Percentiles rank a stretch among this genome's conserved stretches.
Evolutionary conservation across 192 early-diverging fungal genomes (phyloP).

Genomic region (Neocallimastix lanati): DNA sequence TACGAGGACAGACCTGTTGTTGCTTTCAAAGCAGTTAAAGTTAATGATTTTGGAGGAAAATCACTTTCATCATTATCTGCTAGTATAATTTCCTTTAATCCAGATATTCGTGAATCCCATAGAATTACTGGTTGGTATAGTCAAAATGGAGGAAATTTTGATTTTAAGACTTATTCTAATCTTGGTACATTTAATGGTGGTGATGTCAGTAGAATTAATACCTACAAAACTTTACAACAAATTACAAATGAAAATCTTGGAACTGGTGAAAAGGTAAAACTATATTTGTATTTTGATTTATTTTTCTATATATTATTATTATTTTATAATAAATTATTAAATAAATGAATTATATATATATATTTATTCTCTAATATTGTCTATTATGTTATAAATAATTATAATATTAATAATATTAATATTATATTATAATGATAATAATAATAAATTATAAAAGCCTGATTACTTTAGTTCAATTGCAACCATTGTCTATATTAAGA

Average conservation of each 20-base stretch:
- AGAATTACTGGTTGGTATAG: constrained; percentile 54
- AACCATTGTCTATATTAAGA: constrained; percentile 55
- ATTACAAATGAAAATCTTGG: constrained; percentile 55
- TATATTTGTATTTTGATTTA: too few relatives aligned
- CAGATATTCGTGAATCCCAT: constrained; percentile 59
- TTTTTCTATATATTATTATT: too few relatives aligned
- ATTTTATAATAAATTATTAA: too few relatives aligned
- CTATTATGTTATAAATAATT: too few relatives aligned
- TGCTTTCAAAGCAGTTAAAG: constrained; percentile 65
- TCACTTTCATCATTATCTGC: constrained; percentile 26
- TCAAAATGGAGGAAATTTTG: constrained; percentile 6
- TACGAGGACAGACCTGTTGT: constrained; percentile 33
- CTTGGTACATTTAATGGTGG: constrained; percentile 7
- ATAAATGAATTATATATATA: too few relatives aligned
- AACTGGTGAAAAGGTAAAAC: constrained; percentile 29
- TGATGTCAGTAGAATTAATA: constrained; percentile 13
- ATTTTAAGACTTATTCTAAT: constrained; percentile 21
- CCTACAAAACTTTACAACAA: constrained; percentile 42
- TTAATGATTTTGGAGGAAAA: constrained; percentile 69
- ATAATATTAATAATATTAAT: too few relatives aligned
- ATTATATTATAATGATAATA: too few relatives aligned
- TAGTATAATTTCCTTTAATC: constrained; percentile 38
- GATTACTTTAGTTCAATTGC: constrained; percentile 58
- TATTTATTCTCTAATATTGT: too few relatives aligned
- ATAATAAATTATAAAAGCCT: constrained; percentile 17